Base-by-base conservation (phyloP, 768 basidiomycete genomes). In the Lentinula lateritia region DNA sequence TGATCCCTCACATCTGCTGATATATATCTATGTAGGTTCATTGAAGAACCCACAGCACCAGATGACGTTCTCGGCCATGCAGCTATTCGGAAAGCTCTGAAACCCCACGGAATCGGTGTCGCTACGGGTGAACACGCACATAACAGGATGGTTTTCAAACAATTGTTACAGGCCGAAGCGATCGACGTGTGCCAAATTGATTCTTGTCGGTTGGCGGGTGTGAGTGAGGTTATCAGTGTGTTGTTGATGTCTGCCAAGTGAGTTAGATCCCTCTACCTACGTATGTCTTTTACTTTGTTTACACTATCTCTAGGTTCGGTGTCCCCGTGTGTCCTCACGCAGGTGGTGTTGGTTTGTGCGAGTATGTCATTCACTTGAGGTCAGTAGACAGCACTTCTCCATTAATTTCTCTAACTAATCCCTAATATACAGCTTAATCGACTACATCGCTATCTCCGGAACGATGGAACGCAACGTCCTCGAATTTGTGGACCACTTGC, bases 131-230 rank as follows among this genome's bases (percentile, higher is more conserved):
- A 97, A 76, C 94, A 96, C 67, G 93, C 92, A 1, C 93, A 97
- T 72, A 96, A 96, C 73, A 83, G 91, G 54, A 93, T 95, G 82
- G 82, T 90, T n/a, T 96, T 96, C 83, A 96, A 96, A 76, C 95
- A 96, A 71, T 79, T 97, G 6, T 80, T 98, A 12, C 93, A 94
- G 67, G 87, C 87, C 0, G 86, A 93, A 34, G 95, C 95, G 4
- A 93, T 98, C 70, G 95, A 98, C 67, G 95, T 97, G 32, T 89
- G 86, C 65, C 95, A 98, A 71, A 95, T 98, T 68, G 95, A 98
- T 75, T 92, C 92, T 20, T 97, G 95, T 75, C 85, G 95, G 53
- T 78, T 97, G 20, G 94, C 92, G 4, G 95, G 95, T 54, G 93
- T 98, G 35, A 95, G 89, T 69, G 95, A 96, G 77, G 90, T 96